Conservation (phyloP, 2,329 filamentous ascomycete genomes). For the Xylariaceae sp. region DNA sequence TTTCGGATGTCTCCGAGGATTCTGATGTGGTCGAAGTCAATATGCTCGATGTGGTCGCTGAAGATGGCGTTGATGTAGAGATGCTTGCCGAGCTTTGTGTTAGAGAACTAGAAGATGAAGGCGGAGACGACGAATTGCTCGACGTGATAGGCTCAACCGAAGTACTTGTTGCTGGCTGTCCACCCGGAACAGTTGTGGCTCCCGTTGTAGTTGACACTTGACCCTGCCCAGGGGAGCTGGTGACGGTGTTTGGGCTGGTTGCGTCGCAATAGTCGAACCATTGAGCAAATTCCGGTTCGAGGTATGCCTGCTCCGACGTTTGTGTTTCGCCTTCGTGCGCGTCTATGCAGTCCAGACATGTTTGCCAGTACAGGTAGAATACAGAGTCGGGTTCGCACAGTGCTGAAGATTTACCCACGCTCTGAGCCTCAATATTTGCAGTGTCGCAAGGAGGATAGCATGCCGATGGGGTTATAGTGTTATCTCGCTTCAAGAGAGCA, state of each 20-base stretch:
- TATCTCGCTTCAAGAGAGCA: conserved; percentile 39
- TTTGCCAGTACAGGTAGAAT: conserved; percentile 37
- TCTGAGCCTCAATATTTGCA: conserved; percentile 44
- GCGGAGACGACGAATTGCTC: too few relatives aligned
- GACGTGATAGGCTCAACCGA: conserved; percentile 9
- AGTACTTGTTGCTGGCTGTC: conserved; percentile 15
- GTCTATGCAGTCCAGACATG: conserved; percentile 45
- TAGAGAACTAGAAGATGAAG: neutral
- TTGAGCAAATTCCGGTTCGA: conserved; percentile 40
- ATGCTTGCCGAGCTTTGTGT: too few relatives aligned
- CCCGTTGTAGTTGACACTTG: conserved; percentile 14
- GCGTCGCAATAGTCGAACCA: conserved; percentile 45
- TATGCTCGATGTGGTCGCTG: neutral
- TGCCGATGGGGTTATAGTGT: conserved; percentile 37
- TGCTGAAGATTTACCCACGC: conserved; percentile 42
- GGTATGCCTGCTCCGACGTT: conserved; percentile 32
- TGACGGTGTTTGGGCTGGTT: neutral
- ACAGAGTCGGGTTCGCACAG: conserved; percentile 45
- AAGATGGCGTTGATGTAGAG: neutral
- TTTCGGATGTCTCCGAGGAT: too few relatives aligned
- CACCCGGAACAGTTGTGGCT: conserved; percentile 18
- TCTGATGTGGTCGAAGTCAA: too few relatives aligned
- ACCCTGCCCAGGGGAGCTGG: conserved; percentile 6
- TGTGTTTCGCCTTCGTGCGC: conserved; percentile 26
- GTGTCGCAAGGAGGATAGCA: conserved; percentile 57